Evolutionary conservation across 2,329 filamentous ascomycete species (phyloP), one percentile per base, ranked within the genome.

Genomic region (Ophiosphaerella narmari): DNA sequence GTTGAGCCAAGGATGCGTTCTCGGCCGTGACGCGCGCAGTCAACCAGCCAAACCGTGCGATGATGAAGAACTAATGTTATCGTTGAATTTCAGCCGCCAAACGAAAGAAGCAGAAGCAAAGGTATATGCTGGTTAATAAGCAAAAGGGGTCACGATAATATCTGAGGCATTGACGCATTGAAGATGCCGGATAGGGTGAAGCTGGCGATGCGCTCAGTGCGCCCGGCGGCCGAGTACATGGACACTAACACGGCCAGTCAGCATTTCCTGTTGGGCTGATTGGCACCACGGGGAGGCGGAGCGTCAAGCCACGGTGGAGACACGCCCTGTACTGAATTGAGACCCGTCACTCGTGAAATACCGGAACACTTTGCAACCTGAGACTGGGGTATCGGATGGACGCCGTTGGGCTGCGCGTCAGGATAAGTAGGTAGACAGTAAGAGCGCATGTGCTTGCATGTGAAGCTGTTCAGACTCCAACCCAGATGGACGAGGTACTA

Each of bases 1-100:
- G 66, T 67, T 67, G 66, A 57, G 65, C 52, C 58, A 54, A 62
- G 62, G 63, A 59, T 54, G 48, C 53, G 46, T 49, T 60, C 55
- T 58, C 44, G 55, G 53, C 56, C 59, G 55, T 55, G 52, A 55
- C 60, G 54, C 49, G 43, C 44, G 42, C 50, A 53, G 48, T 36
- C 46, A 39, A 52, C 48, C 56, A 47, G 43, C 26, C 46, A 49
- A 35, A 39, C 46, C 54, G 39, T 35, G 50, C 41, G 36, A 50
- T 37, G 39, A 32, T 43, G 48, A 53, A 45, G 48, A 48, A 46
- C 42, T 51, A 47, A 53, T 42, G 52, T 51, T 51, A 55, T 37
- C 21, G 39, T 46, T 11, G 9, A 16, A 32, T 59, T 24, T 33
- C 53, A 61, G 60, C 59, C 59, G 60, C 59, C 41, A 32, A 33